phyloP scores from a whole-genome alignment of 495 filamentous ascomycete genomes.

The Glarea lozoyensis region DNA sequence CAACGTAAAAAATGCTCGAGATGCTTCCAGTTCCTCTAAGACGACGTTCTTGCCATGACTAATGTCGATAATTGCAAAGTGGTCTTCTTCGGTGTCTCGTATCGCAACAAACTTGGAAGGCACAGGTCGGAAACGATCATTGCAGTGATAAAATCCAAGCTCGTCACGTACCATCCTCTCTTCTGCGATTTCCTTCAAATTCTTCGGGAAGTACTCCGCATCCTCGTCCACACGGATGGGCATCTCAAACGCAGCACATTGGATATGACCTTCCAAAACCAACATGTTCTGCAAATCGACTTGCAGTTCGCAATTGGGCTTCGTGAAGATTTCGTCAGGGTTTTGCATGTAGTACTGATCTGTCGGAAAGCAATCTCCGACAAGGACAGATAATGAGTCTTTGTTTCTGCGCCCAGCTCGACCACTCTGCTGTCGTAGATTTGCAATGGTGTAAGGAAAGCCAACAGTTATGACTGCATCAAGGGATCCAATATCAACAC shows the following conservation, averaged over 20 bases:
- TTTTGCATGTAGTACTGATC: constrained; percentile 98
- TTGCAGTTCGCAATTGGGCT: constrained; percentile 79
- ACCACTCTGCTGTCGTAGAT: constrained; percentile 89
- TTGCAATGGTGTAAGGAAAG: constrained; percentile 92
- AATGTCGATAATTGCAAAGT: constrained; percentile 89
- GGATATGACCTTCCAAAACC: constrained; percentile 85
- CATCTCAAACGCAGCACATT: constrained; percentile 94
- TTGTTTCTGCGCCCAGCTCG: constrained; percentile 88
- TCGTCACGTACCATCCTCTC: constrained; percentile 68
- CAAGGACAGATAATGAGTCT: constrained; percentile 82
- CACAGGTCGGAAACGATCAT: constrained; percentile 76
- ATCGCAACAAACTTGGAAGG: constrained; percentile 81
- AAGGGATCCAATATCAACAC: constrained; percentile 90
- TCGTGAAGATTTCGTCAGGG: constrained; percentile 91
- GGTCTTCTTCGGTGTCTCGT: constrained; percentile 74
- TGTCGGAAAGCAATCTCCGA: constrained; percentile 87
- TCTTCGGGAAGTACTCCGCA: constrained; percentile 66
- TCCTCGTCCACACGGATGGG: constrained; percentile 75
- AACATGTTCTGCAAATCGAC: constrained; percentile 88
- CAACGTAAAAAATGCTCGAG: constrained; percentile 88
- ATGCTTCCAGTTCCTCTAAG: constrained; percentile 92
- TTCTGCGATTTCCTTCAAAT: constrained; percentile 61
- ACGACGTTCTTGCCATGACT: constrained; percentile 75
- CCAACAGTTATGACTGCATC: constrained; percentile 92
- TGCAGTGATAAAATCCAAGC: constrained; percentile 80